Evolutionary conservation across 257 asterid genomes (phyloP).

Genomic region (Solanum pinnatisectum): DNA sequence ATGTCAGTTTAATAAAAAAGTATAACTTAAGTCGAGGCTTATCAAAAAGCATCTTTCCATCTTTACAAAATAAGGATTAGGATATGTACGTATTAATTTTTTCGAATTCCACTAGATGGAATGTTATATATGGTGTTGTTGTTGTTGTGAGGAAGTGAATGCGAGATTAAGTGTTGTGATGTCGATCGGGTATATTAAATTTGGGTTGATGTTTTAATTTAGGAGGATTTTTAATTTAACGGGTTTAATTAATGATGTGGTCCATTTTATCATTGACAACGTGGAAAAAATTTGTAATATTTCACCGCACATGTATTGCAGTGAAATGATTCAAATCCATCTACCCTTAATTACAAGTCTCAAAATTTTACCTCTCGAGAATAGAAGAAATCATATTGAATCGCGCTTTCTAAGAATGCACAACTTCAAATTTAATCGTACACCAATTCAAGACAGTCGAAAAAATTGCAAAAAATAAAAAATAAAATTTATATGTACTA

Average conservation of each 20-base stretch:
- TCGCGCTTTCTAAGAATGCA: background rate
- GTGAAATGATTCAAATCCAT: background rate
- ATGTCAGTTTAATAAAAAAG: too few relatives aligned
- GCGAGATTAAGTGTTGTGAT: background rate
- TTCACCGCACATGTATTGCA: too few relatives aligned
- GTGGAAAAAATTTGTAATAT: too few relatives aligned
- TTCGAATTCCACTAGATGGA: background rate
- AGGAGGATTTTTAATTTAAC: background rate
- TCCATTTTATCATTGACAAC: background rate
- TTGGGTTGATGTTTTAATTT: background rate
- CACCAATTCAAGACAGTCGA: fast-evolving
- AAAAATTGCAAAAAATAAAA: too few relatives aligned
- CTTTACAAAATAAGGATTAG: too few relatives aligned
- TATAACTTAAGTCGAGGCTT: too few relatives aligned
- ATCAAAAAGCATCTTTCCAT: too few relatives aligned
- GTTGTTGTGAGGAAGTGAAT: background rate
- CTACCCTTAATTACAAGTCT: background rate
- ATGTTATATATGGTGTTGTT: background rate
- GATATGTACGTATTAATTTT: too few relatives aligned
- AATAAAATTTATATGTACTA: background rate
- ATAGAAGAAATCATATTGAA: too few relatives aligned
- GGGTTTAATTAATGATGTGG: background rate
- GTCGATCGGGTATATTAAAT: background rate
- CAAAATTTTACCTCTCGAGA: too few relatives aligned
- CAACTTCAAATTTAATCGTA: background rate